These are phyloP conservation scores for Oldenlandia corymbosa DNA, from an alignment of 257 asterid species.

Conservation along the genomic window DNA sequence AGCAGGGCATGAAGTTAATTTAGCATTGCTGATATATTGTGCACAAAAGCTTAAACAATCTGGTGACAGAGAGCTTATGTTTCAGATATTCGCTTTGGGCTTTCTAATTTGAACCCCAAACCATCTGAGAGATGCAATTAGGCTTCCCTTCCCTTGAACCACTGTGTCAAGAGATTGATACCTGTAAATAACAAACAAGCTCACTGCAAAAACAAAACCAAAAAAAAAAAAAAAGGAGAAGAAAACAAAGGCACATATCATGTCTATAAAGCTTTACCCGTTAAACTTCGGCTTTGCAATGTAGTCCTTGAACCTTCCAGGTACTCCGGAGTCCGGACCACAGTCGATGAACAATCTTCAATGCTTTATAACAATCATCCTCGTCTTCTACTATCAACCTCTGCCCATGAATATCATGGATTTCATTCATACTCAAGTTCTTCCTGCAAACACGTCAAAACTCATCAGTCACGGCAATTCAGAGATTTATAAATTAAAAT, in stretches of 20 bases:
- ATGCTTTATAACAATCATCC: slow-evolving; percentile 89
- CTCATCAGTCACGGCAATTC: too few species aligned
- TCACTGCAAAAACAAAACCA: slow-evolving; percentile 17
- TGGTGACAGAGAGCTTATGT: too few species aligned
- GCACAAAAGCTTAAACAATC: too few species aligned
- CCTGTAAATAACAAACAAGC: slow-evolving; percentile 34
- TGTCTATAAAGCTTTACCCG: slow-evolving; percentile 48
- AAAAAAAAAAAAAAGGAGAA: too few species aligned
- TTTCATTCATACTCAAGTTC: slow-evolving; percentile 79
- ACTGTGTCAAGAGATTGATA: slow-evolving; percentile 89
- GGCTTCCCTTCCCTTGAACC: slow-evolving; percentile 60
- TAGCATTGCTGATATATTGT: too few species aligned
- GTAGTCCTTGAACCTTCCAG: slow-evolving; percentile 91
- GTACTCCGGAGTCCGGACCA: slow-evolving; percentile 85
- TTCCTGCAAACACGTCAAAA: slow-evolving; percentile 45
- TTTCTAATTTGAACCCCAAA: too few species aligned
- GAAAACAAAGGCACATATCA: too few species aligned
- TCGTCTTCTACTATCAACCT: slow-evolving; percentile 80
- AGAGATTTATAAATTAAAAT: too few species aligned
- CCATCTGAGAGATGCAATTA: too few species aligned
- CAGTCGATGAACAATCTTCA: slow-evolving; percentile 59
- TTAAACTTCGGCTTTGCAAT: slow-evolving; percentile 67
- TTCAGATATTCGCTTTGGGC: too few species aligned
- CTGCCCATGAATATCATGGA: slow-evolving; percentile 87
- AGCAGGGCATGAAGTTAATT: too few species aligned